These are phyloP conservation scores for Lentinula boryana DNA, from an alignment of 768 basidiomycete species.

Conservation along the genomic window DNA sequence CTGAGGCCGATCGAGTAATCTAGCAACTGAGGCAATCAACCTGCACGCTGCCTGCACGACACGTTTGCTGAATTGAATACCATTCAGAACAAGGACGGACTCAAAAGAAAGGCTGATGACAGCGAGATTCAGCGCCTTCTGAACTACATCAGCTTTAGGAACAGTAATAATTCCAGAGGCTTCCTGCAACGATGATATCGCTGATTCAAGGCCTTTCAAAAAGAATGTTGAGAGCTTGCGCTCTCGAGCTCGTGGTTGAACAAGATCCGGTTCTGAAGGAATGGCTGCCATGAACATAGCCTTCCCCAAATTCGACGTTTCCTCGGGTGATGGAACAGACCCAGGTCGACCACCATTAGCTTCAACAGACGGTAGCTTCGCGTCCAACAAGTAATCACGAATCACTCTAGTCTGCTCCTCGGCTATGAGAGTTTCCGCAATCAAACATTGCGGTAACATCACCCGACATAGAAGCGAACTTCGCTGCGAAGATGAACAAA, in stretches of 20 bases:
- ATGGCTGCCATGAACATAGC: not conserved
- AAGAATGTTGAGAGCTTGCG: slow-evolving; percentile 58
- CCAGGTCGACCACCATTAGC: not conserved
- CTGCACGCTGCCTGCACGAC: slow-evolving; percentile 63
- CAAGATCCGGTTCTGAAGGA: slow-evolving; percentile 21
- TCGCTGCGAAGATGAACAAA: slow-evolving; percentile 50
- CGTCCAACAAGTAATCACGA: slow-evolving; percentile 63
- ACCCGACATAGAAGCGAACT: slow-evolving; percentile 40
- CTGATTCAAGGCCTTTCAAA: slow-evolving; percentile 51
- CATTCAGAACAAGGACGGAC: slow-evolving; percentile 57
- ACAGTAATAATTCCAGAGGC: slow-evolving; percentile 23
- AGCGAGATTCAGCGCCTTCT: slow-evolving; percentile 64
- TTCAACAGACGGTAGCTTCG: slow-evolving; percentile 40
- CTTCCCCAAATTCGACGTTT: not conserved
- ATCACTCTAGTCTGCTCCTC: slow-evolving; percentile 54
- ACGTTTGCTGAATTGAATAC: slow-evolving; percentile 50
- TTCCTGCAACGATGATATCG: slow-evolving; percentile 42
- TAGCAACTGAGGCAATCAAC: slow-evolving; percentile 28
- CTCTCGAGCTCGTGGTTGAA: slow-evolving; percentile 52
- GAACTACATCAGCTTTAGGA: slow-evolving; percentile 56
- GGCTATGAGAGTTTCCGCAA: slow-evolving; percentile 56
- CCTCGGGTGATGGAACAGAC: not conserved
- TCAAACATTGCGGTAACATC: slow-evolving; percentile 63
- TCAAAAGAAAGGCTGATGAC: slow-evolving; percentile 67
- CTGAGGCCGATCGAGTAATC: slow-evolving; percentile 32